Evolutionary conservation across 306 rosid species (phyloP).

Genomic region (Trichosanthes truncata): DNA sequence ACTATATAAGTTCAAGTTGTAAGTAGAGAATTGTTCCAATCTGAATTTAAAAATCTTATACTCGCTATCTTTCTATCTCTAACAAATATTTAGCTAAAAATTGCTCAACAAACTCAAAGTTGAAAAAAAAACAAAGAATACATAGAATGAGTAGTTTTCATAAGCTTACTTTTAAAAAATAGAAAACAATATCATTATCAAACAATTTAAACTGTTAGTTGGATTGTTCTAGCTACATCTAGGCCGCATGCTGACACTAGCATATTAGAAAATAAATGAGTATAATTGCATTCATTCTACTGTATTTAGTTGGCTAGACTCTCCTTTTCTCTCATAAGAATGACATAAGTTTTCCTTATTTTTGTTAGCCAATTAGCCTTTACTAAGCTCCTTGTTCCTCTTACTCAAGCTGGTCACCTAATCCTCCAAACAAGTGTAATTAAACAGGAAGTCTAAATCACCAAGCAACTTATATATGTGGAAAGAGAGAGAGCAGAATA

Average conservation of each 20-base stretch:
- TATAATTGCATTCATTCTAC: background rate
- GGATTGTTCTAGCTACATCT: background rate
- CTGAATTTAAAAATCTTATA: no score
- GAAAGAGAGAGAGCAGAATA: background rate
- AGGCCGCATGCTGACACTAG: background rate
- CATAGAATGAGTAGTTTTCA: no score
- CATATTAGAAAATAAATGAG: background rate
- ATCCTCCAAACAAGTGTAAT: background rate
- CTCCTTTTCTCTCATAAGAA: background rate
- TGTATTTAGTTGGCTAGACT: background rate
- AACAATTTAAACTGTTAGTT: background rate
- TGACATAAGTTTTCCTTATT: background rate
- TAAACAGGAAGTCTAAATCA: background rate
- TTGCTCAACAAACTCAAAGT: no score
- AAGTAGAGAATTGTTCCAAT: no score
- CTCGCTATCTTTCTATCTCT: no score
- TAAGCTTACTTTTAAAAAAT: background rate
- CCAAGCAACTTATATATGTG: background rate
- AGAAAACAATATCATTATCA: background rate
- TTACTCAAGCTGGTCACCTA: background rate
- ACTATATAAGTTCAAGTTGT: no score
- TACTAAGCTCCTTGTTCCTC: background rate
- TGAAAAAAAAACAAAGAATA: no score
- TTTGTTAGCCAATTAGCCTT: background rate
- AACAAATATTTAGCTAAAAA: no score